phyloP scores from a whole-genome alignment of 2,329 filamentous ascomycete species.

The Phialocephala sp. region DNA sequence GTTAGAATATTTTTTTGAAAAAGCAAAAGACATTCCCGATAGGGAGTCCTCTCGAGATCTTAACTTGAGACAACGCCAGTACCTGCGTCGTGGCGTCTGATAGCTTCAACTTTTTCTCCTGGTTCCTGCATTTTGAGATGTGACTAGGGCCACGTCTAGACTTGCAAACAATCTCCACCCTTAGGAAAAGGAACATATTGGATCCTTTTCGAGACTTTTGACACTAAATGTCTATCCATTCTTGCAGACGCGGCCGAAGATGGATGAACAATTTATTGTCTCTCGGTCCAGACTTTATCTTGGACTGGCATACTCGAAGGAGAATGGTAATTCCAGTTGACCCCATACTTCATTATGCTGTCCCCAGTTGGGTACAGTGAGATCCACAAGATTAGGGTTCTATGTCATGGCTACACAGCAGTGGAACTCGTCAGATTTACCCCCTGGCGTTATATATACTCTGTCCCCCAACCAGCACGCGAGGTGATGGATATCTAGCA shows the following conservation, averaged over 20 bases:
- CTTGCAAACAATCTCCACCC: neutral
- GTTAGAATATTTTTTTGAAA: neutral
- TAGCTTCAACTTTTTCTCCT: neutral
- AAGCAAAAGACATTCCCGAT: neutral
- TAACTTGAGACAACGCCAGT: slow-evolving; percentile 1
- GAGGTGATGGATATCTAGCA: neutral
- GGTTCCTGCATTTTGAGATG: slow-evolving; percentile 10
- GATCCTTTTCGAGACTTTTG: no score
- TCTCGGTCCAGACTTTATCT: neutral
- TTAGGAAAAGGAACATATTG: neutral
- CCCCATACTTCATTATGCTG: neutral
- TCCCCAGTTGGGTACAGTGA: neutral
- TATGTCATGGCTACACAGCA: neutral
- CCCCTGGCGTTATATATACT: neutral
- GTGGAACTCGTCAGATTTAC: no score
- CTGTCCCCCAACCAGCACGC: neutral
- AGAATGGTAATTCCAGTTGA: neutral
- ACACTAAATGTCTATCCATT: neutral
- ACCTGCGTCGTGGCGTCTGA: neutral
- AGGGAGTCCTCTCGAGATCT: neutral
- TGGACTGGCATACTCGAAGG: neutral
- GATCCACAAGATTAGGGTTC: neutral
- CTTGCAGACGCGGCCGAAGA: neutral
- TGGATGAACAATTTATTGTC: neutral
- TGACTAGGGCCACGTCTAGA: neutral